Evolutionary conservation across 139 green algal species (phyloP).

Genomic region (Zygnema cylindricum): DNA sequence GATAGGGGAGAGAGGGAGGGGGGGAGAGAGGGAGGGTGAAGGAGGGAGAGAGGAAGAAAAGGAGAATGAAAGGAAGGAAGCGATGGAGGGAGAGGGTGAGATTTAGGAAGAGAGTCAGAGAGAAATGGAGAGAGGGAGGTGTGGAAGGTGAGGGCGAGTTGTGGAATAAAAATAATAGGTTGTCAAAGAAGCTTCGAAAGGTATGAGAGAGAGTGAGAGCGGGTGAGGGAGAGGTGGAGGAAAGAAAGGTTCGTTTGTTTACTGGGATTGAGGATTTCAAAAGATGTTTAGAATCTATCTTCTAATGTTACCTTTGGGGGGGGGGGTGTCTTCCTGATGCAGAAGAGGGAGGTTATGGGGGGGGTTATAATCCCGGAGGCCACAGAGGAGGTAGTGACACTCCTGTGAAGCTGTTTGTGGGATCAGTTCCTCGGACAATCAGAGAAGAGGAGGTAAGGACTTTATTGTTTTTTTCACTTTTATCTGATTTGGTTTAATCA

Average conservation of each 20-base stretch:
- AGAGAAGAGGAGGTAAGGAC: conserved; percentile 35
- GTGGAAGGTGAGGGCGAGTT: not conserved
- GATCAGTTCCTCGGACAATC: conserved; percentile 37
- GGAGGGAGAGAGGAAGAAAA: not conserved
- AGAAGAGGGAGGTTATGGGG: not conserved
- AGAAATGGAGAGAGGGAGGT: not conserved
- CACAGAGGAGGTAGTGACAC: conserved; percentile 4
- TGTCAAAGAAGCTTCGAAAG: too few relatives aligned
- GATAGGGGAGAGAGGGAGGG: not conserved
- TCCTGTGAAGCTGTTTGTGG: conserved; percentile 51
- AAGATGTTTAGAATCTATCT: not conserved
- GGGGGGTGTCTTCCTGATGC: not conserved
- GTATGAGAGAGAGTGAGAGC: too few relatives aligned
- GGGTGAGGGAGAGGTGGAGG: not conserved
- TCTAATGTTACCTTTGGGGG: not conserved
- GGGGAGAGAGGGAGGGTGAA: not conserved
- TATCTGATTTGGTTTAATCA: too few relatives aligned
- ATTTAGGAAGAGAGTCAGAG: too few relatives aligned
- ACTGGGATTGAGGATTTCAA: not conserved
- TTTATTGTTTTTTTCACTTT: too few relatives aligned
- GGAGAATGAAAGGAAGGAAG: too few relatives aligned
- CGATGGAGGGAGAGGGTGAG: not conserved
- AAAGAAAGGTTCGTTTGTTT: not conserved
- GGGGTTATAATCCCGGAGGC: not conserved
- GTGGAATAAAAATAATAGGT: too few relatives aligned